Percentiles rank a stretch among this genome's conserved stretches.
Conservation (phyloP, 2,329 filamentous ascomycete genomes). For the Exophiala sideris region DNA sequence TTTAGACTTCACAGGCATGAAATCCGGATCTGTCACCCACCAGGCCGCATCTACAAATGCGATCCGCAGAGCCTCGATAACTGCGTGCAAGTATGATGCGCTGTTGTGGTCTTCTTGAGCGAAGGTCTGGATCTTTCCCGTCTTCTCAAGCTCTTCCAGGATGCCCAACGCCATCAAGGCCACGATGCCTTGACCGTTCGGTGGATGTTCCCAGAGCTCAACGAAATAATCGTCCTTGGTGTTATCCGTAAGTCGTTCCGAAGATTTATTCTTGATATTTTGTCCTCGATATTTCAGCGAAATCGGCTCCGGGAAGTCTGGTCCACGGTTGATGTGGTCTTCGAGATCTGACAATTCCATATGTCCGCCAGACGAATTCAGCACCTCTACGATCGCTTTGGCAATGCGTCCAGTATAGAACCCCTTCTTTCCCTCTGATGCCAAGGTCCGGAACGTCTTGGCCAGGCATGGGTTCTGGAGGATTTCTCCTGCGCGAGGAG, state of each 20-base stretch:
- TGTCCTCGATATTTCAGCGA: conserved; percentile 74
- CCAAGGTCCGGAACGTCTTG: conserved; percentile 75
- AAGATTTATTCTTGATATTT: conserved; percentile 43
- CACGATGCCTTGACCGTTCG: conserved; percentile 93
- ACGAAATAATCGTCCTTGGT: conserved; percentile 41
- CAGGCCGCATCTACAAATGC: conserved; percentile 86
- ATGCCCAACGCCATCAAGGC: conserved; percentile 93
- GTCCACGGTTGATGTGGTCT: conserved; percentile 69
- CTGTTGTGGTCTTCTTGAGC: conserved; percentile 72
- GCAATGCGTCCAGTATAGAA: conserved; percentile 88
- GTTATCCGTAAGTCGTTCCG: conserved; percentile 40
- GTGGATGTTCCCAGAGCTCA: conserved; percentile 93
- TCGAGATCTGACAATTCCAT: conserved; percentile 76
- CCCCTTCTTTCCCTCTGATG: conserved; percentile 76
- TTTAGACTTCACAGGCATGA: conserved; percentile 60
- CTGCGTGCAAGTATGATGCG: conserved; percentile 73
- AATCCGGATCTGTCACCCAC: conserved; percentile 70
- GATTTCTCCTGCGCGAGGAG: conserved; percentile 77
- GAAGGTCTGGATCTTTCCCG: conserved; percentile 71
- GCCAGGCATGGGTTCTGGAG: conserved; percentile 82
- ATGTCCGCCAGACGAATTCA: conserved; percentile 71
- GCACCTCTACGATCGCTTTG: conserved; percentile 73
- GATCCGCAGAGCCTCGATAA: conserved; percentile 84
- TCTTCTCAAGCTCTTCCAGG: conserved; percentile 75
- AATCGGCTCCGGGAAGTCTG: conserved; percentile 79